phyloP scores from a whole-genome alignment of 257 asterid genomes.

The Lantana camara region DNA sequence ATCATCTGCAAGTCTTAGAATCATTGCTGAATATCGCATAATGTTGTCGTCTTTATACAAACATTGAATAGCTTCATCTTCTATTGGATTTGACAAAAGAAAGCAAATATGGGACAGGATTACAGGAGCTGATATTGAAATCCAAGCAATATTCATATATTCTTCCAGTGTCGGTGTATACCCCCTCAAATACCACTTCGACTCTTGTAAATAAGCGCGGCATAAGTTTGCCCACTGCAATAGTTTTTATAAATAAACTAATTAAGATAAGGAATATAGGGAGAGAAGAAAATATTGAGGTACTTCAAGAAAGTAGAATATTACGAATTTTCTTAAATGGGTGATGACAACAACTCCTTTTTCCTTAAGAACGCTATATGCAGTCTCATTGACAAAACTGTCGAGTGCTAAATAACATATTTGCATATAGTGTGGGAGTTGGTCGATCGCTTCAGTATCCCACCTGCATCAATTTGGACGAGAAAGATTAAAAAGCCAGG shows the following conservation, averaged over 20 bases:
- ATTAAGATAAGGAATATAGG: too few relatives aligned
- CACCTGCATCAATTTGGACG: conserved; percentile 16
- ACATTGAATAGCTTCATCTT: conserved; percentile 21
- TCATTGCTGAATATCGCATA: conserved; percentile 28
- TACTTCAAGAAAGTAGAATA: background rate
- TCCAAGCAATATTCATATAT: conserved; percentile 33
- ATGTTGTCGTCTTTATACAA: conserved; percentile 27
- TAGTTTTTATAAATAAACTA: too few relatives aligned
- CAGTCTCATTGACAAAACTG: conserved; percentile 34
- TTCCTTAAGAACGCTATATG: conserved; percentile 34
- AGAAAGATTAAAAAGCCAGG: background rate
- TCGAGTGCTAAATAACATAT: conserved; percentile 35
- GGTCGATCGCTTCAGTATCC: conserved; percentile 28
- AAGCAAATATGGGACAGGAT: conserved; percentile 19
- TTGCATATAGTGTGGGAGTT: conserved; percentile 48
- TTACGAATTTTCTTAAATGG: conserved; percentile 35
- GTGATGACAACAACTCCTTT: conserved; percentile 32
- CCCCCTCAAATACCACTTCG: conserved; percentile 35
- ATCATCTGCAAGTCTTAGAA: conserved; percentile 31
- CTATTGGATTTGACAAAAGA: conserved; percentile 28
- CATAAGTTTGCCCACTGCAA: background rate
- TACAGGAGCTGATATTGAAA: conserved; percentile 25
- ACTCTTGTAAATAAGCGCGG: conserved; percentile 33
- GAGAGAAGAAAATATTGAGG: too few relatives aligned
- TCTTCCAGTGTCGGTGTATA: conserved; percentile 35